Percentiles rank a stretch among this genome's conserved stretches.
Conservation (phyloP, 805 yeast genomes). For the Saccharomycopsis sp. region DNA sequence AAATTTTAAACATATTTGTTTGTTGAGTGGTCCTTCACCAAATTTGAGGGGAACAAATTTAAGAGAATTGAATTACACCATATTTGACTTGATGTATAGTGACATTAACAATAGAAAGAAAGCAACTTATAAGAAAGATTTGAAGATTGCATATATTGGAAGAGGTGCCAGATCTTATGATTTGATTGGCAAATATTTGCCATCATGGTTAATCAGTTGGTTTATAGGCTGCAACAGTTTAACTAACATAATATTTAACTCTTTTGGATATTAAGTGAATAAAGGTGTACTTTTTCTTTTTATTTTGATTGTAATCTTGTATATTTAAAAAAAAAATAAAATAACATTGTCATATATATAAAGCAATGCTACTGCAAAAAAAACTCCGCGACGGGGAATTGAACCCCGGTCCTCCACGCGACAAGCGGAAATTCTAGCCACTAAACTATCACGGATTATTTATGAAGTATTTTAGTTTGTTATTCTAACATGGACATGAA, state of each 20-base stretch:
- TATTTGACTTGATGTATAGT: slow-evolving; percentile 17
- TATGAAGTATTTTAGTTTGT: no score
- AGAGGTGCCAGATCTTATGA: slow-evolving; percentile 20
- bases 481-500: no score
- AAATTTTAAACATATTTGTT: slow-evolving; percentile 15
- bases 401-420: slow-evolving; percentile 25
- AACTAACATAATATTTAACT: slow-evolving; percentile 1
- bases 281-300: no score
- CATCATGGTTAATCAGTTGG: slow-evolving; percentile 20
- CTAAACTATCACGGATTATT: slow-evolving; percentile 33
- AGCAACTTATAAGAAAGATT: slow-evolving; percentile 13
- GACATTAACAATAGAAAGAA: slow-evolving; percentile 9
- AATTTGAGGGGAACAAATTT: slow-evolving; percentile 14
- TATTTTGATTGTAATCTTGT: no score
- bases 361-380: no score
- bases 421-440: slow-evolving; percentile 35
- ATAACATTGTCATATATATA: no score
- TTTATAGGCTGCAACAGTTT: slow-evolving; percentile 16
- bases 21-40: slow-evolving; percentile 15
- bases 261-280: background rate
- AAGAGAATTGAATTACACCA: slow-evolving; percentile 19
- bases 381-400: slow-evolving; percentile 23
- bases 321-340: no score
- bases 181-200: slow-evolving; percentile 15
- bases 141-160: slow-evolving; percentile 16